These are phyloP conservation scores for Boletus rubescentipes DNA, from an alignment of 768 basidiomycete genomes.

Conservation along the genomic window DNA sequence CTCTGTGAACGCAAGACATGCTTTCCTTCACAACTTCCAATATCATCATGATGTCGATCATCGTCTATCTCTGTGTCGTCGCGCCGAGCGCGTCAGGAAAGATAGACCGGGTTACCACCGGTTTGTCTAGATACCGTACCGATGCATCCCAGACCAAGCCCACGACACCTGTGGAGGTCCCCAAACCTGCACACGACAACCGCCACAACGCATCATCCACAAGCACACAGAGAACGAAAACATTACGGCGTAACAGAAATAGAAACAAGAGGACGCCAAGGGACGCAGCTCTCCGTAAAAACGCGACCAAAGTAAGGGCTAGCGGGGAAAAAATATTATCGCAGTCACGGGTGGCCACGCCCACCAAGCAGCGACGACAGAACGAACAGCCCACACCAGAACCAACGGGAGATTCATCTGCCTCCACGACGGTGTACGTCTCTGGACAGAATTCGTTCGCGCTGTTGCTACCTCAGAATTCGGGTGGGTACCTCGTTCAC, in stretches of 20 bases:
- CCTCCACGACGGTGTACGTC: conserved; percentile 38
- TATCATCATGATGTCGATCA: conserved; percentile 10
- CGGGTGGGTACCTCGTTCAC: conserved; percentile 22
- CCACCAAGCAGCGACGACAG: conserved; percentile 20
- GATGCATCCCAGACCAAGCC: neutral
- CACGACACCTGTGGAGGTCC: neutral
- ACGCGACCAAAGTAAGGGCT: neutral
- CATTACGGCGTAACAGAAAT: neutral
- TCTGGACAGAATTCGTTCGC: conserved; percentile 31
- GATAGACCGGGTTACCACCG: neutral
- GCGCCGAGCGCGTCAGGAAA: conserved; percentile 10
- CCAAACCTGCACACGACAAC: neutral
- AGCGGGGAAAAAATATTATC: neutral
- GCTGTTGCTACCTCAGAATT: conserved; percentile 32
- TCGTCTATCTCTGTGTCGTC: conserved; percentile 11
- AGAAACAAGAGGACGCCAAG: neutral
- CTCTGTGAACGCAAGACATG: conserved; percentile 3
- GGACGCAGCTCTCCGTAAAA: neutral
- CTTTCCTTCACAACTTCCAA: conserved; percentile 5
- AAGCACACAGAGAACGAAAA: neutral
- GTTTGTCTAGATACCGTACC: conserved; percentile 7
- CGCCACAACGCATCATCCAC: conserved; percentile 7
- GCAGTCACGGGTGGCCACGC: conserved; percentile 8
- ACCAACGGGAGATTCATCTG: conserved; percentile 36
- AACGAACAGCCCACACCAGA: conserved; percentile 38